Percentiles rank a stretch among this genome's conserved stretches.
These are phyloP conservation scores for Globisporangium nagaii DNA, from an alignment of 352 stramenopile genomes.

Conservation along the genomic window DNA sequence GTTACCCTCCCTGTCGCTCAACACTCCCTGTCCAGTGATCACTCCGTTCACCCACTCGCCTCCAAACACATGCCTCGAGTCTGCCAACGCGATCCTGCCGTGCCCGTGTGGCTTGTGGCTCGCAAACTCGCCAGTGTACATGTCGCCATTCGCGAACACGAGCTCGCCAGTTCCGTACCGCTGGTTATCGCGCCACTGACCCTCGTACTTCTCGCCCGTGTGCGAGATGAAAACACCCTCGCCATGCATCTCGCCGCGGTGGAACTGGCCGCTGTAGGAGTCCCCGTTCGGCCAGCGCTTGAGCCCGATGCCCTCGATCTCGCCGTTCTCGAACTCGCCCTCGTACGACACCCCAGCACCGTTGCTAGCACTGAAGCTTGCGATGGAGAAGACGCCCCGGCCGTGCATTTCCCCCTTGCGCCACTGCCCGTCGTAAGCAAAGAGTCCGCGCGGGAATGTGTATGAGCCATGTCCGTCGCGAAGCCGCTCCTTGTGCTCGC, in stretches of 20 bases:
- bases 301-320: slow-evolving; percentile 57
- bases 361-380: slow-evolving; percentile 2
- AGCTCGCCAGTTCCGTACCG: slow-evolving; percentile 35
- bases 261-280: slow-evolving; percentile 58
- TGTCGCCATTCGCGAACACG: slow-evolving; percentile 16
- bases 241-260: slow-evolving; percentile 42
- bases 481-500: slow-evolving; percentile 29
- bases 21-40: slow-evolving; percentile 16
- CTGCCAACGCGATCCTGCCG: slow-evolving; percentile 24
- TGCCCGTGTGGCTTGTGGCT: slow-evolving; percentile 33
- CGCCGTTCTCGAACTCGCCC: slow-evolving; percentile 44
- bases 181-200: slow-evolving; percentile 48
- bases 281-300: slow-evolving; percentile 47
- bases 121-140: slow-evolving; percentile 41
- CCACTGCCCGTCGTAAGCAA: slow-evolving; percentile 71
- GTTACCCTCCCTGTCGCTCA: slow-evolving; percentile 8
- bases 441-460: slow-evolving; percentile 35
- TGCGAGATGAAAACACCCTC: slow-evolving; percentile 36
- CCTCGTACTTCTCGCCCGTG: slow-evolving; percentile 48
- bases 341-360: slow-evolving; percentile 27
- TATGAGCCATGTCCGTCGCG: slow-evolving; percentile 44
- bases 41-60: slow-evolving; percentile 35
- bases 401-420: slow-evolving; percentile 53
- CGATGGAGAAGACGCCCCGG: slow-evolving; percentile 30
- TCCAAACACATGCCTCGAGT: slow-evolving; percentile 19